Evolutionary conservation across 495 filamentous ascomycete species (phyloP), one percentile per base, ranked within the genome.

Genomic region (Amniculicola lignicola): DNA sequence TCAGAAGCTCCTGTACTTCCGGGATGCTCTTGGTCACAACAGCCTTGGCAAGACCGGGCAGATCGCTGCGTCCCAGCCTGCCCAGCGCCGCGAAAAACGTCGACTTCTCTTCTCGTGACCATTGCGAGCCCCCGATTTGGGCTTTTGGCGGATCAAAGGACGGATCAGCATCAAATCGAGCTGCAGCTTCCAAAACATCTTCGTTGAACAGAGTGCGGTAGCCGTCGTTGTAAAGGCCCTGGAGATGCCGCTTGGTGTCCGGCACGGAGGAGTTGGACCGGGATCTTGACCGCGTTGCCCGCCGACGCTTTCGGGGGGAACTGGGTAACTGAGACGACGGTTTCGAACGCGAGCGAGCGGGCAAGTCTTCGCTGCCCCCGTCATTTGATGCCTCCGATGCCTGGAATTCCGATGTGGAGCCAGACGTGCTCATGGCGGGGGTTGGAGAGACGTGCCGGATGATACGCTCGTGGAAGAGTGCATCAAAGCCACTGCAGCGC

Each of bases 11-110:
- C 15, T 75, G 75, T 4, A 93, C 82, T 65, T 97, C 90, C 4
- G 88, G 64, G 47, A 81, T 76, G 42, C 79, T 83, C 60, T 97
- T 97, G 1, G 84, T 83, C 0, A 74, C 74, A 40, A 97, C 77
- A 0, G 77, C 74, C 7, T 67, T 57, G 0, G 90, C 77, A 45
- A 96, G 85, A 5, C 74, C 79, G 5, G 62, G 59, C 7, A 83
- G 57, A 44, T 86, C 72, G 61, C 83, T 74, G 28, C 73, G 77
- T 5, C 88, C 88, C 21, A 85, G 76, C 5, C 79, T 75, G 2
- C 77, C 74, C 11, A 95, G 67, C 1, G 78, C 74, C 4, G 76
- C 69, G 68, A 90, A 95, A 46, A 95, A 81, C 1, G 69, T 44
- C 15, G 77, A 69, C 62, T 93, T 93, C 67, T 96, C 92, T 4